Base-by-base conservation (phyloP, 2,329 filamentous ascomycete species). In the Scedosporium aurantiacum region DNA sequence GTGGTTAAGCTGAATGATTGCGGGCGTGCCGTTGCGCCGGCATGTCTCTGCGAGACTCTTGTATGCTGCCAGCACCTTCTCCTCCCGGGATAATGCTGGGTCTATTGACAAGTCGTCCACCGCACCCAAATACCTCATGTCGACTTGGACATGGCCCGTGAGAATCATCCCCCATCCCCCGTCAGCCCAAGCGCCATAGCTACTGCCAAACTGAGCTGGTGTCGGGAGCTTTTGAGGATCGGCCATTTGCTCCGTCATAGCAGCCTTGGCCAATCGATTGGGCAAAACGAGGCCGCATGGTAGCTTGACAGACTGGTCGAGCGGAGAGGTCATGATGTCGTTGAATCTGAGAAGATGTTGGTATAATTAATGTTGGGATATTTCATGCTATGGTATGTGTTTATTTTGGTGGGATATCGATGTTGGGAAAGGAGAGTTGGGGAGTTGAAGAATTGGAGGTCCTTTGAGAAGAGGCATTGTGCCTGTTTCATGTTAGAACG, bases 261-360 rank as follows among this genome's bases (percentile, higher is more conserved):
- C 79, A 54, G 82, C 74, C 65, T 80, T 76, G 54, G 69, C 73
- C 1, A 86, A 73, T 4, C 82, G 78, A 66, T 85, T 85, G 2
- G 79, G 79, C 2, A 85, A 68, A 0, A 73, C 75, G 27, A 86
- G 72, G 1, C 83, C 83, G 67, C 80, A 82, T 63, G 79, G 78
- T 1, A 84, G 73, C 43, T 75, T 80, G 16, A 82, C 66, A 0
- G 80, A 75, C 28, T 77, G 18, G 18, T 7, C 10, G n/a, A 54
- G 21, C 12, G 23, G 50, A 23, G 50, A 54, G 50, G 18, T 14
- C 18, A 23, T 23, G 18, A 54, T 54, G 5, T 5, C 0, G 16
- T 47, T n/a, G 43, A 47, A 47, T 14, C 18, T 14, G 14, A 4
- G 43, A 21, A 47, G 43, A 47, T 37, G 32, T 37, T 37, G 32